Conservation (phyloP, 2,329 filamentous ascomycete species). For the Sclerotinia spermophila region DNA sequence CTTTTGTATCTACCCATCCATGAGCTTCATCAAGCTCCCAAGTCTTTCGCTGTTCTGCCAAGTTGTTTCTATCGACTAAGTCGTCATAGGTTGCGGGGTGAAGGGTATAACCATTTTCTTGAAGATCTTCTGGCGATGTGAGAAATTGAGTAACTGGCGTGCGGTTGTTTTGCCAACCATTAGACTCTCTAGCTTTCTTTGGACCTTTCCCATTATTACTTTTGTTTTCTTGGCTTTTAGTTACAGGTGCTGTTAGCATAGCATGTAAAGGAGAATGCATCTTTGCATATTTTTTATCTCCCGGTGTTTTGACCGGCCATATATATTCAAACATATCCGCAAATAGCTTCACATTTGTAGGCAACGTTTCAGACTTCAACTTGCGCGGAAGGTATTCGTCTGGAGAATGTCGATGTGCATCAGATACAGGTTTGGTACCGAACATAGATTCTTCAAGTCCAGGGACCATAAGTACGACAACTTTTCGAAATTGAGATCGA, state of each 20-base stretch:
- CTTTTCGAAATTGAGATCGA: conserved; percentile 65
- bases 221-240: conserved; percentile 60
- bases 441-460: conserved; percentile 92
- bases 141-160: conserved; percentile 82
- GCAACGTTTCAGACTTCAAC: conserved; percentile 50
- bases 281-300: conserved; percentile 74
- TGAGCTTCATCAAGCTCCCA: conserved; percentile 47
- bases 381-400: conserved; percentile 58
- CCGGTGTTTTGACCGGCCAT: conserved; percentile 85
- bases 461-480: conserved; percentile 87
- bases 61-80: conserved; percentile 51
- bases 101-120: conserved; percentile 77
- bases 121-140: conserved; percentile 66
- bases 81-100: conserved; percentile 72
- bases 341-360: conserved; percentile 59
- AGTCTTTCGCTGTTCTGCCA: conserved; percentile 50
- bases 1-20: conserved; percentile 80
- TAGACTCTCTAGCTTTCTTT: conserved; percentile 59
- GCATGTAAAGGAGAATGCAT: conserved; percentile 85
- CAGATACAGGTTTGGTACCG: conserved; percentile 44
- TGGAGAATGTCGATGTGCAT: conserved; percentile 42
- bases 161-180: conserved; percentile 67
- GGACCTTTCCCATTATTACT: conserved; percentile 50
- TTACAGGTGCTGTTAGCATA: conserved; percentile 72
- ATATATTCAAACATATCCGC: conserved; percentile 81